Evolutionary conservation across 2,329 filamentous ascomycete species (phyloP).

Genomic region (Verticillium nonalfalfae): DNA sequence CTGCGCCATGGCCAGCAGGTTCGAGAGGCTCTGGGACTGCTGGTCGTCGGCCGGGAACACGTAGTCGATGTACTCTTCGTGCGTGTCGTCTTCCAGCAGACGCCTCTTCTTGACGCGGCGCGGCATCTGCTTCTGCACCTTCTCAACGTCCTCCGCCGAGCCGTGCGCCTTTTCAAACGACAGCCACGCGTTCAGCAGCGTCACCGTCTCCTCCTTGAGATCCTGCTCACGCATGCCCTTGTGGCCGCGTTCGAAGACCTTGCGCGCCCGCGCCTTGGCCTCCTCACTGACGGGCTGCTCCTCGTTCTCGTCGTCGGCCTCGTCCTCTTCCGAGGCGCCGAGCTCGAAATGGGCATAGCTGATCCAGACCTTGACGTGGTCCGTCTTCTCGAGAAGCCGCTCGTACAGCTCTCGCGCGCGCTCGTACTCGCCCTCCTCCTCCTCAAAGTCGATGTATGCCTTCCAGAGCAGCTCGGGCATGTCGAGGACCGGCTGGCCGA

Average conservation of each 20-base stretch:
- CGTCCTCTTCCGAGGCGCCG: conserved; percentile 68
- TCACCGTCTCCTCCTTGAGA: conserved; percentile 89
- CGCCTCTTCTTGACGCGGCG: conserved; percentile 87
- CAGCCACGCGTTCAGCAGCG: conserved; percentile 86
- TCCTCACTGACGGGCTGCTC: conserved; percentile 71
- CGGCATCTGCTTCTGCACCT: conserved; percentile 90
- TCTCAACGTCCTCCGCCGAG: conserved; percentile 64
- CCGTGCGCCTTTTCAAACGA: conserved; percentile 88
- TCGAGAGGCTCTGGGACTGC: conserved; percentile 75
- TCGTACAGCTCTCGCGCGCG: conserved; percentile 79
- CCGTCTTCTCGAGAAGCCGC: conserved; percentile 85
- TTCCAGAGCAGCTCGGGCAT: conserved; percentile 99
- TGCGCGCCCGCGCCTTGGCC: conserved; percentile 75
- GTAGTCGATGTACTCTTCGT: conserved; percentile 96
- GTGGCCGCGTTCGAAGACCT: conserved; percentile 79
- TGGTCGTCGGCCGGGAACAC: conserved; percentile 94
- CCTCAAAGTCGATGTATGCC: conserved; percentile 97
- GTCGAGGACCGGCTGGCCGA: conserved; percentile 75
- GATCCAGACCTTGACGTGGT: conserved; percentile 99
- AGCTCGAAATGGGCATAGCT: conserved; percentile 98
- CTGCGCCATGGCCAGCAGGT: conserved; percentile 78
- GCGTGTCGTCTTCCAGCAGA: conserved; percentile 84
- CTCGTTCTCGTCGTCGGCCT: conserved; percentile 48
- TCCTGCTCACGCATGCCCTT: conserved; percentile 83
- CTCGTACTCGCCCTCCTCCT: conserved; percentile 89